Percentiles rank a stretch among this genome's conserved stretches.
phyloP scores from a whole-genome alignment of 2,329 filamentous ascomycete species.

The Cladobotryum mycophilum region DNA sequence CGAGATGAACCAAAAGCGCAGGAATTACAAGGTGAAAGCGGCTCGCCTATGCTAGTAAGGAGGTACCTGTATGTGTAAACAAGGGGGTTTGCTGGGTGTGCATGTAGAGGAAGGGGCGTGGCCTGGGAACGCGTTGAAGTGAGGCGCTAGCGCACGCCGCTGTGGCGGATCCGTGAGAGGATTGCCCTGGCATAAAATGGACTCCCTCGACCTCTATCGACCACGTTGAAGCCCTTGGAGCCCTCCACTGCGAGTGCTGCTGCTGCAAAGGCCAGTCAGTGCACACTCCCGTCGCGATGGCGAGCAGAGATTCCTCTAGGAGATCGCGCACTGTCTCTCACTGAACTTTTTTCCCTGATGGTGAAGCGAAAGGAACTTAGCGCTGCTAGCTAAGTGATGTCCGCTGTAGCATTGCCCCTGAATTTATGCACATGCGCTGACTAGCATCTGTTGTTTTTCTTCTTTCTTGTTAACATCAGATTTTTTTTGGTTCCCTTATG shows the following conservation, averaged over 20 bases:
- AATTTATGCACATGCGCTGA: too few species aligned
- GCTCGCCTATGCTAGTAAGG: too few species aligned
- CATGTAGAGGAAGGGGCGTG: too few species aligned
- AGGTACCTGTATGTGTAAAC: not conserved
- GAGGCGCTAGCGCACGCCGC: slow-evolving; percentile 9
- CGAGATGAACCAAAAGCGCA: slow-evolving; percentile 1
- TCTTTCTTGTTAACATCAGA: not conserved
- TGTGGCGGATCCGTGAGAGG: slow-evolving; percentile 4
- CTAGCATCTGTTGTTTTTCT: not conserved
- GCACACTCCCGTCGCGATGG: not conserved
- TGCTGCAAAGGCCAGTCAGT: not conserved
- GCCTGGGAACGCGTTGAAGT: not conserved
- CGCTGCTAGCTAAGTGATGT: not conserved
- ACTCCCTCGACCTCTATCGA: too few species aligned
- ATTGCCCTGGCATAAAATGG: too few species aligned
- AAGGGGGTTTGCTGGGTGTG: not conserved
- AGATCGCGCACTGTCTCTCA: not conserved
- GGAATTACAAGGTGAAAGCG: not conserved
- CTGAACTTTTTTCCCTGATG: not conserved
- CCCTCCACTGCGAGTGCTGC: not conserved
- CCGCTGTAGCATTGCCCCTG: not conserved
- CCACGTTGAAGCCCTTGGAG: not conserved
- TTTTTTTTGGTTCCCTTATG: not conserved
- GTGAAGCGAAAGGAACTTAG: too few species aligned
- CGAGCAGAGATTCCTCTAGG: not conserved